These are phyloP conservation scores for Cladosporium phlei DNA, from an alignment of 2,329 filamentous ascomycete genomes.

Conservation along the genomic window DNA sequence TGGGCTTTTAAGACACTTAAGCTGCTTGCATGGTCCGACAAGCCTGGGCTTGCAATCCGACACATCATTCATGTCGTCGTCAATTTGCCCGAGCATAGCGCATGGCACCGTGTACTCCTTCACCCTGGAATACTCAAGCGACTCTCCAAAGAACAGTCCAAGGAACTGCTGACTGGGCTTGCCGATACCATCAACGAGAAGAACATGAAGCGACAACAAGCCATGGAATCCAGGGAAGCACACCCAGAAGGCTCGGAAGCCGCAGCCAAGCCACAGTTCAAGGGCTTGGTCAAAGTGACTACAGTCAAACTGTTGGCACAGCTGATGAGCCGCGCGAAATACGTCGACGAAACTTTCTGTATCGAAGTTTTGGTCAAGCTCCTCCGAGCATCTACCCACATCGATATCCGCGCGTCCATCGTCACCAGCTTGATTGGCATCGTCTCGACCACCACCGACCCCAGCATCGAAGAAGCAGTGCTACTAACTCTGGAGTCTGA, in stretches of 20 bases:
- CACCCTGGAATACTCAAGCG: slow-evolving; percentile 29
- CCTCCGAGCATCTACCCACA: slow-evolving; percentile 30
- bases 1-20: slow-evolving; percentile 14
- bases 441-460: slow-evolving; percentile 17
- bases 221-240: neutral
- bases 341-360: slow-evolving; percentile 29
- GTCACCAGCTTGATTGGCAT: slow-evolving; percentile 33
- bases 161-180: slow-evolving; percentile 28
- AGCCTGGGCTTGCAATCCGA: slow-evolving; percentile 4
- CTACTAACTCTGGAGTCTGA: slow-evolving; percentile 26
- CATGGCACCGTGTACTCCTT: slow-evolving; percentile 39
- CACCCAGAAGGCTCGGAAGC: neutral
- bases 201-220: slow-evolving; percentile 22
- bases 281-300: slow-evolving; percentile 36
- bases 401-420: slow-evolving; percentile 35
- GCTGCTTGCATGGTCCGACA: slow-evolving; percentile 10
- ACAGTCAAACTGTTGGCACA: slow-evolving; percentile 42
- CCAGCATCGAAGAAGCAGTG: slow-evolving; percentile 15
- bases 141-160: slow-evolving; percentile 30
- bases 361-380: slow-evolving; percentile 31
- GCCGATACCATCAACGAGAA: slow-evolving; percentile 28
- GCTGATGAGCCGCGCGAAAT: slow-evolving; percentile 31
- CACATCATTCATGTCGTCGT: slow-evolving; percentile 11
- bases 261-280: slow-evolving; percentile 7
- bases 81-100: slow-evolving; percentile 31